Percentiles rank a stretch among this genome's conserved stretches.
These are phyloP conservation scores for Pseudocercospora crystallina DNA, from an alignment of 2,329 filamentous ascomycete genomes.

Conservation along the genomic window DNA sequence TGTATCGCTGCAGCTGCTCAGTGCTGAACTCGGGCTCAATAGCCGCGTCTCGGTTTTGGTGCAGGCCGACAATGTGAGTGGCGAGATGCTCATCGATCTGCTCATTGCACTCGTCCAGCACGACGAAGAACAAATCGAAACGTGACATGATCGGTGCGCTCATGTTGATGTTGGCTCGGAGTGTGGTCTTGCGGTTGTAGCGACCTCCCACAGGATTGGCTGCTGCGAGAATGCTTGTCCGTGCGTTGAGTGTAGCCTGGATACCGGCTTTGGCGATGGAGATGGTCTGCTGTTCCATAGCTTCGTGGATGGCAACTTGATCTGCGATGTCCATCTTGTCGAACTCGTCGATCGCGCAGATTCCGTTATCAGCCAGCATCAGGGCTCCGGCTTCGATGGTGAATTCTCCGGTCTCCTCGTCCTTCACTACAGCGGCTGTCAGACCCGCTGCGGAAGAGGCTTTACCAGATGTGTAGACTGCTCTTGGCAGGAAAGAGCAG, in stretches of 20 bases:
- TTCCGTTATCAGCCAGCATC: slow-evolving; percentile 95
- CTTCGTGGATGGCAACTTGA: slow-evolving; percentile 98
- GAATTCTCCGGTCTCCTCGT: slow-evolving; percentile 97
- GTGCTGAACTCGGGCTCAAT: slow-evolving; percentile 92
- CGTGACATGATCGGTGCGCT: slow-evolving; percentile 98
- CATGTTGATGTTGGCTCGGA: slow-evolving; percentile 97
- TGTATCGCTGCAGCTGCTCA: slow-evolving; percentile 94
- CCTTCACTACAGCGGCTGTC: slow-evolving; percentile 94
- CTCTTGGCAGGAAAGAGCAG: slow-evolving; percentile 91
- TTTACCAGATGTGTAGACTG: slow-evolving; percentile 97
- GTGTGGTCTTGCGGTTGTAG: slow-evolving; percentile 94
- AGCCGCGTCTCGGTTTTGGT: slow-evolving; percentile 88
- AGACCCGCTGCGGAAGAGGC: slow-evolving; percentile 96
- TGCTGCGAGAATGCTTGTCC: slow-evolving; percentile 91
- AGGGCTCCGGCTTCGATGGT: slow-evolving; percentile 97
- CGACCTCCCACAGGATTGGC: slow-evolving; percentile 94
- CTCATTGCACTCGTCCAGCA: slow-evolving; percentile 96
- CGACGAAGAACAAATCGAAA: slow-evolving; percentile 98
- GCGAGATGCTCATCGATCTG: slow-evolving; percentile 85
- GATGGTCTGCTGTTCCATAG: slow-evolving; percentile 99
- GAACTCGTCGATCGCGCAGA: slow-evolving; percentile 98
- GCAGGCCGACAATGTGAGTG: slow-evolving; percentile 90
- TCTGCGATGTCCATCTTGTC: slow-evolving; percentile 99
- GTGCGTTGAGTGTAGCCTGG: slow-evolving; percentile 92
- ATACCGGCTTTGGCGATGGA: slow-evolving; percentile 98